phyloP scores from a whole-genome alignment of 805 yeast species.

The Starmerella floricola region DNA sequence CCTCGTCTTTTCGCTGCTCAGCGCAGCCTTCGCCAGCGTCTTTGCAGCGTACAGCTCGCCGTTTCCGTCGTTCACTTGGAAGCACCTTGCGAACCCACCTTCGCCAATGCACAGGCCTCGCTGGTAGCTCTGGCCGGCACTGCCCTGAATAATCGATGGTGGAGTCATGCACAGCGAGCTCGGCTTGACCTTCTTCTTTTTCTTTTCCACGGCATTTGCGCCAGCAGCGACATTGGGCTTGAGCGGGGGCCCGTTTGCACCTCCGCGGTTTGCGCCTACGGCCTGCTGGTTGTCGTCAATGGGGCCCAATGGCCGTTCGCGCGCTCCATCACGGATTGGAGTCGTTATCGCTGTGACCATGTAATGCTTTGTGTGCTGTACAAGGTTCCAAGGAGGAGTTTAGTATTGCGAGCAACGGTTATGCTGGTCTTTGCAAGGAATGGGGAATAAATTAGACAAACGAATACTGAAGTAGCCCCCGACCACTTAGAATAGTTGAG shows the following conservation, averaged over 20 bases:
- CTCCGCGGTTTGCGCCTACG: too few relatives aligned
- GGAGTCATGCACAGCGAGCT: conserved; percentile 93
- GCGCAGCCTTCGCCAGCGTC: conserved; percentile 92
- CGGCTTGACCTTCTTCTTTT: conserved; percentile 55
- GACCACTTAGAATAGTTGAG: too few relatives aligned
- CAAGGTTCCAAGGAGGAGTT: too few relatives aligned
- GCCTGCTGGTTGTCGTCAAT: conserved; percentile 14
- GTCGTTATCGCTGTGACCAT: conserved; percentile 7
- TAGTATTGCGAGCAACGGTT: too few relatives aligned
- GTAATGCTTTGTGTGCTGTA: too few relatives aligned
- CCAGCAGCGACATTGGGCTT: too few relatives aligned
- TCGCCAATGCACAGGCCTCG: conserved; percentile 89
- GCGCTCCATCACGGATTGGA: conserved; percentile 10
- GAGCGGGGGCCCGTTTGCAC: too few relatives aligned
- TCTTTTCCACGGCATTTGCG: conserved; percentile 9
- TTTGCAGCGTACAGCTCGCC: conserved; percentile 91
- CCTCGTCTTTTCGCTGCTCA: conserved; percentile 80
- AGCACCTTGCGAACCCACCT: conserved; percentile 98
- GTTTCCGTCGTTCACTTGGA: conserved; percentile 79
- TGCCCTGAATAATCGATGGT: conserved; percentile 79
- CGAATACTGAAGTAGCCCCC: too few relatives aligned
- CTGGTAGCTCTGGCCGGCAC: conserved; percentile 77
- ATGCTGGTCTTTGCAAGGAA: too few relatives aligned
- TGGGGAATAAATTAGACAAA: too few relatives aligned
- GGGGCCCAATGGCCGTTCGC: conserved; percentile 12